Conservation (phyloP, 768 basidiomycete species). For the Pleurotus citrinopileatus region DNA sequence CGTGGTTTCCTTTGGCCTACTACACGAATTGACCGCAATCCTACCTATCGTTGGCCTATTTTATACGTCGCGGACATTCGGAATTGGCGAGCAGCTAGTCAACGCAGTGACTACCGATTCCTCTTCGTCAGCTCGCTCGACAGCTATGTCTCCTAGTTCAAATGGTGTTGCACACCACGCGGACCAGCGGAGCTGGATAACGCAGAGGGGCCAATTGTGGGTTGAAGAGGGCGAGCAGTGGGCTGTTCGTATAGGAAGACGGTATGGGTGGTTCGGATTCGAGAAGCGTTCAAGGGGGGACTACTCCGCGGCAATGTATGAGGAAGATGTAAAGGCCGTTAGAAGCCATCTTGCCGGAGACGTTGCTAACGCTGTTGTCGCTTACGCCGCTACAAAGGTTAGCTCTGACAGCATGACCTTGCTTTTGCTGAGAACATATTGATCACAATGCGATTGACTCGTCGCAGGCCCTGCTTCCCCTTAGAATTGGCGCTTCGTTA, state of each 20-base stretch:
- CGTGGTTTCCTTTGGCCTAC: slow-evolving; percentile 69
- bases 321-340: slow-evolving; percentile 20
- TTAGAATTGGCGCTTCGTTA: slow-evolving; percentile 68
- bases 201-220: slow-evolving; percentile 50
- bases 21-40: slow-evolving; percentile 86
- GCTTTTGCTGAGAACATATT: too few relatives aligned
- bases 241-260: slow-evolving; percentile 66
- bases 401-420: too few relatives aligned
- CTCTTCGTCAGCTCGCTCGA: neutral
- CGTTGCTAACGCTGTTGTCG: slow-evolving; percentile 78
- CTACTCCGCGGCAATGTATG: neutral
- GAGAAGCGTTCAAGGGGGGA: slow-evolving; percentile 43
- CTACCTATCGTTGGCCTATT: slow-evolving; percentile 74
- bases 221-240: slow-evolving; percentile 74
- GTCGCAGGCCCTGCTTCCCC: slow-evolving; percentile 65
- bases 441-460: neutral
- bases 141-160: neutral
- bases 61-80: slow-evolving; percentile 61
- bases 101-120: slow-evolving; percentile 24
- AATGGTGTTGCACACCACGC: slow-evolving; percentile 12
- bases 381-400: slow-evolving; percentile 81
- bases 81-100: slow-evolving; percentile 68
- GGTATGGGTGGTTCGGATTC: slow-evolving; percentile 82
- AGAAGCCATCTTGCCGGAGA: slow-evolving; percentile 61
- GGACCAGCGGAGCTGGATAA: slow-evolving; percentile 33